Conservation (phyloP, 164 flowering plant genomes). For the Umbilicus rupestris region DNA sequence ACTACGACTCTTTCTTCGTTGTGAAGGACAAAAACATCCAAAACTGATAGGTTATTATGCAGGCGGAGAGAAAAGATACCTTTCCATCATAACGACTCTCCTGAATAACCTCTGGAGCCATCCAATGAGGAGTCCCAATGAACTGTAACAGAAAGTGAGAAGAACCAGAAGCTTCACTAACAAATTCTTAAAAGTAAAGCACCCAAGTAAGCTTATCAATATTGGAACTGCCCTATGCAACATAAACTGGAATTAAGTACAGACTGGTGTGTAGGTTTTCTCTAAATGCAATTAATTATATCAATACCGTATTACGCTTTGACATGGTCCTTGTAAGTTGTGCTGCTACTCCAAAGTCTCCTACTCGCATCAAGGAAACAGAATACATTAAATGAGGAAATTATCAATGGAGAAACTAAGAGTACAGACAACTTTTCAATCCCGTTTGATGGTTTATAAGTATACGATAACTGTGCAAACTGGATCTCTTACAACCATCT, state of each 20-base stretch:
- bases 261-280: background rate
- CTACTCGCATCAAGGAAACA: conserved; percentile 26
- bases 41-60: background rate
- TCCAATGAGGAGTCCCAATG: conserved; percentile 99
- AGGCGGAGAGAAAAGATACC: conserved; percentile 31
- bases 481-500: background rate
- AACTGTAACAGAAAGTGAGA: conserved; percentile 35
- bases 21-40: background rate
- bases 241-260: background rate
- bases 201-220: background rate
- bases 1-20: background rate
- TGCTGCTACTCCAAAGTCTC: conserved; percentile 99
- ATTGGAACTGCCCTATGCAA: background rate
- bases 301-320: conserved; percentile 87
- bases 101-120: conserved; percentile 99
- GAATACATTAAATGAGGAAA: background rate
- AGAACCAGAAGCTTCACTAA: background rate
- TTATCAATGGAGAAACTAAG: background rate
- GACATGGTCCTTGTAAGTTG: conserved; percentile 99
- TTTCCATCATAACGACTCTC: conserved; percentile 99
- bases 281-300: background rate
- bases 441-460: background rate
- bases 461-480: background rate
- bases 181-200: background rate
- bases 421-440: background rate